Base-by-base conservation (phyloP, 805 yeast genomes). In the Teunomyces lycoperdinae region DNA sequence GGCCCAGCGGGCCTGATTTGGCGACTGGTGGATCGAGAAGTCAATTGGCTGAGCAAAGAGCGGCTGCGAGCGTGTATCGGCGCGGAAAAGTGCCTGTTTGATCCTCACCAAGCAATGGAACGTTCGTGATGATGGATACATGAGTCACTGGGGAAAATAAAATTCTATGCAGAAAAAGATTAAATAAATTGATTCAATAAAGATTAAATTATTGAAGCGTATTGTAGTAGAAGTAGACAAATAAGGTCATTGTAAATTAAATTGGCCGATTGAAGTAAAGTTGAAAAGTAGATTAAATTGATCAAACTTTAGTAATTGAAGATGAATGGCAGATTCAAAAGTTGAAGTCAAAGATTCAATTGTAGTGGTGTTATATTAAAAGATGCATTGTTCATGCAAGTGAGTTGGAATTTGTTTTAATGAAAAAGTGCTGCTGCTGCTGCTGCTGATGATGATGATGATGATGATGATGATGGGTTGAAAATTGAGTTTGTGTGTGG, bases 31-130 rank as follows among this genome's bases (percentile, higher is more conserved):
- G 10, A 71, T 46, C 27, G 54, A 58, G 45, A 71, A 69, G 5
- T 53, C 17, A 7, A 71, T 58, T 14, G 69, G 70, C 2, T 56
- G 50, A 2, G 49, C 48, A 49, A 71, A 70, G 1, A 68, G 42
- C 10, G 46, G 47, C 5, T 41, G 26, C 4, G 51, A 40, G 9
- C 33, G 38, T 5, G 44, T 34, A 33, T 46, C 49, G 26, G 41
- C 47, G 32, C 50, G 55, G 50, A 68, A 68, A 11, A 54, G 28
- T 3, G 63, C 70, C 47, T 64, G 52, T 34, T 54, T 52, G 17
- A 68, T 58, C 9, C 44, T 43, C 1, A 64, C 40, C 10, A 67
- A 50, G 17, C 60, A 55, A n/a, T 44, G 44, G 14, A 9, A 29
- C 20, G n/a, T 16, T 6, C n/a, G n/a, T 11, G 41, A 14, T 3